phyloP scores from a whole-genome alignment of 1,284 basidiomycete species.

The Rhodofomes roseus region DNA sequence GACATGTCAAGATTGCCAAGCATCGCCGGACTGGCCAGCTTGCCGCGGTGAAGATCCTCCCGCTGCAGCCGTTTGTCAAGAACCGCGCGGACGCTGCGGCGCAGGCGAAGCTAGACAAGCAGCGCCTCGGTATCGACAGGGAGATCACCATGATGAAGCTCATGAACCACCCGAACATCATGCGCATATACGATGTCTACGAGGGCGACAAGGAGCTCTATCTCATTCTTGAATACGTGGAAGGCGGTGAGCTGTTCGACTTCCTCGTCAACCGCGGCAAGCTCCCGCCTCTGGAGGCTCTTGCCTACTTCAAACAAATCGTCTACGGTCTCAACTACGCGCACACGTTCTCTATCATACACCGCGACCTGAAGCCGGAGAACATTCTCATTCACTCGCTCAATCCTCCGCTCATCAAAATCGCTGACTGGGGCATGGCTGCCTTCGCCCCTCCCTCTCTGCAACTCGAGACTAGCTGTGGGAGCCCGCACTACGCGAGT shows the following conservation, averaged over 20 bases:
- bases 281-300: conserved; percentile 79
- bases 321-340: conserved; percentile 96
- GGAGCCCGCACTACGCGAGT: conserved; percentile 96
- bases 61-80: conserved; percentile 78
- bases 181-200: conserved; percentile 96
- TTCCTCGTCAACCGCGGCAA: conserved; percentile 90
- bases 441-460: conserved; percentile 79
- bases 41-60: conserved; percentile 98
- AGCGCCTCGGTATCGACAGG: conserved; percentile 88
- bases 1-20: conserved; percentile 93
- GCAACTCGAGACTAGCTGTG: conserved; percentile 94
- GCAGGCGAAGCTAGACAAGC: conserved; percentile 82
- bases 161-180: conserved; percentile 97
- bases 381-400: conserved; percentile 90
- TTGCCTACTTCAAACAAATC: conserved; percentile 96
- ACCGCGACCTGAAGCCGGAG: conserved; percentile 98
- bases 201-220: conserved; percentile 92
- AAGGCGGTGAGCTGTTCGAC: conserved; percentile 98
- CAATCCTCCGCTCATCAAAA: conserved; percentile 86
- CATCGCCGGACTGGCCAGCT: conserved; percentile 88
- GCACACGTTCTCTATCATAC: conserved; percentile 98
- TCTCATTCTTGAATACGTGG: conserved; percentile 95
- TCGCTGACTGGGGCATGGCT: conserved; percentile 99
- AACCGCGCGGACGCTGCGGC: conserved; percentile 75
- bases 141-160: conserved; percentile 99